These are phyloP conservation scores for Pseudophaeomoniella oleicola DNA, from an alignment of 2,329 filamentous ascomycete genomes.

Conservation along the genomic window DNA sequence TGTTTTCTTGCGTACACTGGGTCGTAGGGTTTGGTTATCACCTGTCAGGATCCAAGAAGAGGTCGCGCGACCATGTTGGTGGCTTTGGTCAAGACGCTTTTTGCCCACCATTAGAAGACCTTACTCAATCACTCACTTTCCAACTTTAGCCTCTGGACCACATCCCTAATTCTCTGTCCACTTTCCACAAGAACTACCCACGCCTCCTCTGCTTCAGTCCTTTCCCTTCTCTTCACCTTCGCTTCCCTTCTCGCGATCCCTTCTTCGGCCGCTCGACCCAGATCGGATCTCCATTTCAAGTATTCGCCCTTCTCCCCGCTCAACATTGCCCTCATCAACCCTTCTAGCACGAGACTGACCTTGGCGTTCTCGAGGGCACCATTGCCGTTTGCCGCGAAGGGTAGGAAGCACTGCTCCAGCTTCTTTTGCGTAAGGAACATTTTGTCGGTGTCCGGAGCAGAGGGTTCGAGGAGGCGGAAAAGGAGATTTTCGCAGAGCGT, in stretches of 20 bases:
- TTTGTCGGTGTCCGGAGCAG: constrained; percentile 21
- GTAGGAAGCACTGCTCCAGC: constrained; percentile 48
- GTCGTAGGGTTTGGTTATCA: too few species aligned
- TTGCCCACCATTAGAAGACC: too few species aligned
- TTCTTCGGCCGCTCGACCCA: constrained; percentile 32
- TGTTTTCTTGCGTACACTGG: too few species aligned
- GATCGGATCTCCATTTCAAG: constrained; percentile 16
- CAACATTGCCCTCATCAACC: constrained; percentile 41
- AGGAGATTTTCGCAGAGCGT: constrained; percentile 40
- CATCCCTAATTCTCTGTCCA: constrained; percentile 21
- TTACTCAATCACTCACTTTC: neutral
- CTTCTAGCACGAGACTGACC: constrained; percentile 54
- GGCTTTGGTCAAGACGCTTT: too few species aligned
- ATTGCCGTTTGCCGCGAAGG: constrained; percentile 47
- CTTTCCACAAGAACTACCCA: constrained; percentile 23
- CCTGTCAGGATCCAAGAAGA: too few species aligned
- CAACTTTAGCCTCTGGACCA: constrained; percentile 16
- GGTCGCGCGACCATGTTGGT: too few species aligned
- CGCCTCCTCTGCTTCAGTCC: constrained; percentile 18
- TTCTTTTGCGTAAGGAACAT: constrained; percentile 33
- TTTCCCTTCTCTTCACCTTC: constrained; percentile 28
- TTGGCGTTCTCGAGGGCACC: constrained; percentile 56
- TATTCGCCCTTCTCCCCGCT: constrained; percentile 11
- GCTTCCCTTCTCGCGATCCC: constrained; percentile 38
- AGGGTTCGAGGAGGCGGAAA: constrained; percentile 30